These are phyloP conservation scores for Ganoderma sinense DNA, from an alignment of 1,284 basidiomycete genomes.

Conservation along the genomic window DNA sequence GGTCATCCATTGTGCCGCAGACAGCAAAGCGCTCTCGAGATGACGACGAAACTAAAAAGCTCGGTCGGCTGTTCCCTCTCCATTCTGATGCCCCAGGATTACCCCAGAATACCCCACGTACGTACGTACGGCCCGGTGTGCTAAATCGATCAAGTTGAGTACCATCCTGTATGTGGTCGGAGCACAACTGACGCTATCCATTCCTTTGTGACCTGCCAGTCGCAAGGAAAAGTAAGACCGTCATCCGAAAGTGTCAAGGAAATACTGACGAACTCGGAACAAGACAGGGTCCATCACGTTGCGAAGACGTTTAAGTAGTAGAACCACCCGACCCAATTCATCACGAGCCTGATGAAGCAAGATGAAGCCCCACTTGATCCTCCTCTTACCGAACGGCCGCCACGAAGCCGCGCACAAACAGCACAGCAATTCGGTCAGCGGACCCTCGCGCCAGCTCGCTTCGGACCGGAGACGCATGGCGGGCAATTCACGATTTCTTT, in stretches of 20 bases:
- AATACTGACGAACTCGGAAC: neutral
- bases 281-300: neutral
- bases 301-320: neutral
- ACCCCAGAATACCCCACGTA: no score
- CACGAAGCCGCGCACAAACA: neutral
- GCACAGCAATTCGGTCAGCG: constrained; percentile 2
- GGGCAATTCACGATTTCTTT: no score
- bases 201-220: neutral
- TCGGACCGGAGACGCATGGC: neutral
- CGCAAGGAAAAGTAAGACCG: neutral
- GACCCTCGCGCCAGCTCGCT: neutral
- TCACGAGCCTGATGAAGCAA: neutral
- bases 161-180: neutral
- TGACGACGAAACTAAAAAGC: no score
- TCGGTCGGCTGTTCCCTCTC: neutral
- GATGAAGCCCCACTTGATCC: constrained; percentile 4
- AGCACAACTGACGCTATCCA: neutral
- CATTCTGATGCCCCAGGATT: neutral
- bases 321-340: neutral
- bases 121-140: no score
- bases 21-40: neutral
- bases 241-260: neutral
- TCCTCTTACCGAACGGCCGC: neutral
- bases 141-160: neutral
- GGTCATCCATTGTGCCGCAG: neutral